Evolutionary conservation across 306 rosid species (phyloP).

Genomic region (Macrotyloma uniflorum): DNA sequence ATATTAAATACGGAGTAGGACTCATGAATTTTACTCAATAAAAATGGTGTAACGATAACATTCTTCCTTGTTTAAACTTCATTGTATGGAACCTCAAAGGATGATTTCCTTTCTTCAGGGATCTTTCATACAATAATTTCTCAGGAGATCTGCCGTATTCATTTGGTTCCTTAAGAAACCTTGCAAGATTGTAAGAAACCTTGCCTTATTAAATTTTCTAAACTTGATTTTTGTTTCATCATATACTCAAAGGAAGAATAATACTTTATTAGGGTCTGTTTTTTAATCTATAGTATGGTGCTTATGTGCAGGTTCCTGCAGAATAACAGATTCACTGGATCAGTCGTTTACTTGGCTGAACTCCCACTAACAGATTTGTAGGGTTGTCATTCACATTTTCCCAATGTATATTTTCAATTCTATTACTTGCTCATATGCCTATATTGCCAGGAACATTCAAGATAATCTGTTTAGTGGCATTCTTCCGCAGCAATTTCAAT

Average conservation of each 20-base stretch:
- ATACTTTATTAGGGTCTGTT: conserved; percentile 15
- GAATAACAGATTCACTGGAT: conserved; percentile 74
- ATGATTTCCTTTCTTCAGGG: conserved; percentile 54
- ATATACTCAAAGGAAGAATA: background rate
- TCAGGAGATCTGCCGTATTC: conserved; percentile 82
- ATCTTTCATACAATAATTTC: conserved; percentile 70
- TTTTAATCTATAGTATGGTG: conserved; percentile 7
- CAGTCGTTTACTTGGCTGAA: conserved; percentile 70
- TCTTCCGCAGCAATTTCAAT: conserved; percentile 66
- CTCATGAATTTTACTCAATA: background rate
- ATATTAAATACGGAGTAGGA: background rate
- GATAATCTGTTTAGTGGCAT: conserved; percentile 78
- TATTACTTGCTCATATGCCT: conserved; percentile 27
- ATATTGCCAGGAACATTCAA: conserved; percentile 66
- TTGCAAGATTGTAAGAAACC: conserved; percentile 55
- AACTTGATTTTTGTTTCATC: conserved; percentile 21
- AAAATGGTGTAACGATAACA: background rate
- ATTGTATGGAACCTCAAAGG: conserved; percentile 22
- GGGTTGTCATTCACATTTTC: conserved; percentile 35
- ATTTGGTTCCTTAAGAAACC: conserved; percentile 70
- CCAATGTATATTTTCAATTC: background rate
- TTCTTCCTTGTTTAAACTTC: conserved; percentile 8
- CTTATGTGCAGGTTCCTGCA: conserved; percentile 69
- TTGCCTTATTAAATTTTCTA: background rate
- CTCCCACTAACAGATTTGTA: conserved; percentile 83